phyloP scores from a whole-genome alignment of 306 rosid genomes.

The Rubus idaeus region DNA sequence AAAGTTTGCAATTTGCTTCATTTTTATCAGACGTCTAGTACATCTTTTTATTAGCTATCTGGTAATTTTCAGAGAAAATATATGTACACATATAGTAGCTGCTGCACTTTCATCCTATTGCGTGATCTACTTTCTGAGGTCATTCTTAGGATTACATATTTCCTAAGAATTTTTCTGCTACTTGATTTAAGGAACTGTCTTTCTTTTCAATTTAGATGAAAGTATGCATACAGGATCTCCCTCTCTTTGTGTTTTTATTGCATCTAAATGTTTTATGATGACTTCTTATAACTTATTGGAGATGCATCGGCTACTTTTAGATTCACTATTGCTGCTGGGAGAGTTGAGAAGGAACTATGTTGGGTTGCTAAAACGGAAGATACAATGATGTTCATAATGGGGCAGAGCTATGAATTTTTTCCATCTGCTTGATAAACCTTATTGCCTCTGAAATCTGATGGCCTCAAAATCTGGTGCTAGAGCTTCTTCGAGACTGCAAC shows the following conservation, averaged over 20 bases:
- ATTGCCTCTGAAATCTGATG: slow-evolving; percentile 43
- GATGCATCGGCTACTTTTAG: slow-evolving; percentile 3
- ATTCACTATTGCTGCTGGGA: slow-evolving; percentile 3
- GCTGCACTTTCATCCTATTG: slow-evolving; percentile 21
- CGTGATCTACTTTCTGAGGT: slow-evolving; percentile 5
- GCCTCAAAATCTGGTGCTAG: slow-evolving; percentile 64
- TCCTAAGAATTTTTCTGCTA: slow-evolving; percentile 4
- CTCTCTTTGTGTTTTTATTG: background rate
- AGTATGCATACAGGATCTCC: background rate
- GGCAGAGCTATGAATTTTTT: slow-evolving; percentile 32
- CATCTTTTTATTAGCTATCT: background rate
- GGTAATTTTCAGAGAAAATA: background rate
- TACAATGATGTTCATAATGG: slow-evolving; percentile 27
- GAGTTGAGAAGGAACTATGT: slow-evolving; percentile 10
- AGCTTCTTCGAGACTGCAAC: slow-evolving; percentile 52
- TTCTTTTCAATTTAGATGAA: background rate
- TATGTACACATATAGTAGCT: background rate
- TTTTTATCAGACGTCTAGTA: background rate
- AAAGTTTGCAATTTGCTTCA: slow-evolving; percentile 17
- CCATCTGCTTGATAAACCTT: slow-evolving; percentile 36
- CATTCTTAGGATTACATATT: slow-evolving; percentile 6
- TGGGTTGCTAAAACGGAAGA: slow-evolving; percentile 24
- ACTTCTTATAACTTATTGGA: background rate
- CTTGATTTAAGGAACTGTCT: slow-evolving; percentile 15
- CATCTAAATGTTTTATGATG: background rate